A percentile compares a stretch with the other conserved stretches of the same genome.
These are phyloP conservation scores for Parietichytrium sp. DNA, from an alignment of 108 stramenopile genomes.

Conservation along the genomic window DNA sequence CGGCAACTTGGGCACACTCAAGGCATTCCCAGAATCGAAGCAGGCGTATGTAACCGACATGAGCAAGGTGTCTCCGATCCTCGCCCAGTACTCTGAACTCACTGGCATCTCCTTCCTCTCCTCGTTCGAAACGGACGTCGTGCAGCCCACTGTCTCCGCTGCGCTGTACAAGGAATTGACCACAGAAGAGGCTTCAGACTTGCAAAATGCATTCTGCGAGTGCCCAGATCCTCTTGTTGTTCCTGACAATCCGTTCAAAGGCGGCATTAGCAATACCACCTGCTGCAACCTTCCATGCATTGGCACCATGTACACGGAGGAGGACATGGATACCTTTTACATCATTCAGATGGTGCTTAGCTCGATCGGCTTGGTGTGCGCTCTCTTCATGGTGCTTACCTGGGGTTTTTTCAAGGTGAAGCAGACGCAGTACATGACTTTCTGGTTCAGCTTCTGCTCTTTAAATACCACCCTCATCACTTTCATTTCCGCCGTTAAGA, in stretches of 20 bases:
- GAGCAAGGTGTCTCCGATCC: too few relatives aligned
- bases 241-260: background rate
- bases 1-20: background rate
- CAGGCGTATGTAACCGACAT: conserved; percentile 28
- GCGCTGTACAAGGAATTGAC: conserved; percentile 23
- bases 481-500: background rate
- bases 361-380: background rate
- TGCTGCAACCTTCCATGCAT: conserved; percentile 19
- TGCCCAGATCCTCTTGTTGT: conserved; percentile 7
- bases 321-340: background rate
- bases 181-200: background rate
- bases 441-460: conserved; percentile 8
- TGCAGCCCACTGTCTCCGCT: background rate
- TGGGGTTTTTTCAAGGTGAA: background rate
- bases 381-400: background rate
- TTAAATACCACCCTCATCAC: background rate
- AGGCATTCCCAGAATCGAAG: conserved; percentile 2
- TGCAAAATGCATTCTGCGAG: background rate
- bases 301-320: conserved; percentile 9
- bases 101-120: background rate
- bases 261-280: background rate
- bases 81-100: background rate
- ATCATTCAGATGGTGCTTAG: background rate
- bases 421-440: conserved; percentile 22
- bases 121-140: background rate